Evolutionary conservation across 306 rosid genomes (phyloP), one percentile per base, ranked within the genome.

Genomic region (Dryas alaskensis): DNA sequence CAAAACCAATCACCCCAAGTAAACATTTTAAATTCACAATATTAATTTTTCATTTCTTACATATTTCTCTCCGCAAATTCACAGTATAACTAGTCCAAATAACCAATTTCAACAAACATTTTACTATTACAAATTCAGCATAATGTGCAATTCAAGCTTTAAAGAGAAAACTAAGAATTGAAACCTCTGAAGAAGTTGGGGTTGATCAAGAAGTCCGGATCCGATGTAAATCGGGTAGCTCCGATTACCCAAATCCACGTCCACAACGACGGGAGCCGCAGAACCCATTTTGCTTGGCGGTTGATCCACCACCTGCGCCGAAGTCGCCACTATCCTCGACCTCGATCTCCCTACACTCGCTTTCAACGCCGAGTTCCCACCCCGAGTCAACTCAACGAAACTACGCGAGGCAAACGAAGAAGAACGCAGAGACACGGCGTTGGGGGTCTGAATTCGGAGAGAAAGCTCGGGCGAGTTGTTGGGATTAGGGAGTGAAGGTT

Each of bases 181-280:
- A 47, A 60, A 91, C 99, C 89, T 89, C 62, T 89, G 96, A 12
- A 92, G 96, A 71, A 87, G 89, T 25, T 92, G 80, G 8, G 96
- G 96, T 72, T 84, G 69, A 51, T 89, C 57, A 1, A 92, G 97
- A 52, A 94, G 86, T 3, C 93, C 93, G 69, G 97, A 84, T 59
- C 97, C 97, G 43, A 94, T 92, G 25, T 92, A 92, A 83, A 94
- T 94, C 51, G 99, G 99, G 61, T 94, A 94, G 81, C 97, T 94
- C 77, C 99, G 93, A 70, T 74, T 65, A 31, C 97, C 97, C 89
- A 92, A 90, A 87, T 86, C 87, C 40, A 94, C 99, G 50, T 89
- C 86, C 17, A 94, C 97, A 61, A 73, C 71, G 7, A 89, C 73
- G 37, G 89, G 86, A 46, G 64, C 70, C 1, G 61, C 55, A 40